Percentiles rank a stretch among this genome's conserved stretches.
Conservation (phyloP, 176 grass and related monocot species). For the Thinopyrum elongatum region DNA sequence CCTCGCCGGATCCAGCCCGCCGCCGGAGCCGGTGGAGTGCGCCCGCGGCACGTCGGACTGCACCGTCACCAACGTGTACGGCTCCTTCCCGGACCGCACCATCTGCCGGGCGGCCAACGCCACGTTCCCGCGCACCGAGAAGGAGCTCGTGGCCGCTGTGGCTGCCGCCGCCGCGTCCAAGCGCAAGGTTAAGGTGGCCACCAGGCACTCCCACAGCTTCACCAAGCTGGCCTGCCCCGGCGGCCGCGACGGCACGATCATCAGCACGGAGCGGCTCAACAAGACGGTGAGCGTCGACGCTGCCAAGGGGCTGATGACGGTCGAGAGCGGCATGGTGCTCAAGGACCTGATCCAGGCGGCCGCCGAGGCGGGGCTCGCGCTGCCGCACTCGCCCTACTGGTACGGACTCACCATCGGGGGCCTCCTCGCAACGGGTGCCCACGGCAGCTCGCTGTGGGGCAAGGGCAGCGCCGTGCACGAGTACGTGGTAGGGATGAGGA, state of each 20-base stretch:
- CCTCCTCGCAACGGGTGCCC: slow-evolving; percentile 53
- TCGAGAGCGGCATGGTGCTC: slow-evolving; percentile 42
- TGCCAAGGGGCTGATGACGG: neutral
- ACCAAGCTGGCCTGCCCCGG: slow-evolving; percentile 59
- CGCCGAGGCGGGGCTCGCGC: slow-evolving; percentile 36
- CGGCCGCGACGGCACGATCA: slow-evolving; percentile 31
- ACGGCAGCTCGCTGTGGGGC: slow-evolving; percentile 55
- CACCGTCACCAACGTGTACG: slow-evolving; percentile 52
- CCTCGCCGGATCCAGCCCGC: slow-evolving; percentile 24
- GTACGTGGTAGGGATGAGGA: slow-evolving; percentile 54
- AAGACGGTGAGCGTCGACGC: slow-evolving; percentile 24
- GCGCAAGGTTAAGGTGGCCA: slow-evolving; percentile 45
- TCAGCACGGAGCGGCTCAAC: slow-evolving; percentile 38
- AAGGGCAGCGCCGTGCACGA: slow-evolving; percentile 75
- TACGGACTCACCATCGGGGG: slow-evolving; percentile 56
- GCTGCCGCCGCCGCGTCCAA: slow-evolving; percentile 25
- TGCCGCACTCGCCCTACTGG: slow-evolving; percentile 66
- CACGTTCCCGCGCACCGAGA: slow-evolving; percentile 48
- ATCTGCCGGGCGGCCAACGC: slow-evolving; percentile 36
- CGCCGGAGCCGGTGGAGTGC: slow-evolving; percentile 43
- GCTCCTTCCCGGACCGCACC: slow-evolving; percentile 50
- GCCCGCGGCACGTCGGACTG: slow-evolving; percentile 20
- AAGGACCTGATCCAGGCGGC: slow-evolving; percentile 44
- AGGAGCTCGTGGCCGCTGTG: slow-evolving; percentile 47
- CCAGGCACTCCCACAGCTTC: slow-evolving; percentile 56